These are phyloP conservation scores for Dactylellina cionopaga DNA, from an alignment of 2,329 filamentous ascomycete genomes.

Conservation along the genomic window DNA sequence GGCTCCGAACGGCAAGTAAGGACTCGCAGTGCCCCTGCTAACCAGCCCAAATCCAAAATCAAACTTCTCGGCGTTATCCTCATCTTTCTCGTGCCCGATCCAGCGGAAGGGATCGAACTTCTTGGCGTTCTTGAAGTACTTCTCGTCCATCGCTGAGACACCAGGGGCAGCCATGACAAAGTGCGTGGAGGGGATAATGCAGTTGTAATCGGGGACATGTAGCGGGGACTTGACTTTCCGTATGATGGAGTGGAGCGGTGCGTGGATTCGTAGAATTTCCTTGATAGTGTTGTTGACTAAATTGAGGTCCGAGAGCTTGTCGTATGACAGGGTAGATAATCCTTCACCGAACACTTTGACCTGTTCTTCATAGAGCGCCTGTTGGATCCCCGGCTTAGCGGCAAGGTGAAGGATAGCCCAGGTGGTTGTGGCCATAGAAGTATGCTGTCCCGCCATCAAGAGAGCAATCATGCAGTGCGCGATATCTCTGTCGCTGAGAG, in stretches of 20 bases:
- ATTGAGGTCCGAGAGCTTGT: conserved; percentile 69
- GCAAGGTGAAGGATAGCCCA: conserved; percentile 82
- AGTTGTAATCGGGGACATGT: conserved; percentile 68
- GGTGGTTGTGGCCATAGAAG: conserved; percentile 76
- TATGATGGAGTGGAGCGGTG: conserved; percentile 78
- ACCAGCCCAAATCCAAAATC: conserved; percentile 72
- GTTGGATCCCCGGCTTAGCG: conserved; percentile 72
- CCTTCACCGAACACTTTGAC: conserved; percentile 67
- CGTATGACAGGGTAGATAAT: conserved; percentile 70
- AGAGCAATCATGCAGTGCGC: too few species aligned
- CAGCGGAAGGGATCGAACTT: too few species aligned
- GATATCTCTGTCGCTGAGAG: too few species aligned
- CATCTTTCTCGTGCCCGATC: conserved; percentile 62
- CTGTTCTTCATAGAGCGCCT: conserved; percentile 77
- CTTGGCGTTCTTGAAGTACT: conserved; percentile 70
- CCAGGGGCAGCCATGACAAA: conserved; percentile 65
- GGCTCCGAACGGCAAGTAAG: too few species aligned
- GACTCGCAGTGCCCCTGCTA: conserved; percentile 69
- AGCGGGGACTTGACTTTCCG: conserved; percentile 76
- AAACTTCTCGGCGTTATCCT: conserved; percentile 66
- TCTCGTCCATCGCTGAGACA: conserved; percentile 65
- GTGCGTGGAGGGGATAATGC: conserved; percentile 66
- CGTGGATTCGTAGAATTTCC: too few species aligned
- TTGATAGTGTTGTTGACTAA: too few species aligned
- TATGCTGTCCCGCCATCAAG: conserved; percentile 88